Conservation (phyloP, 1,139 yeast genomes). For the Geotrichum histeridarum region DNA sequence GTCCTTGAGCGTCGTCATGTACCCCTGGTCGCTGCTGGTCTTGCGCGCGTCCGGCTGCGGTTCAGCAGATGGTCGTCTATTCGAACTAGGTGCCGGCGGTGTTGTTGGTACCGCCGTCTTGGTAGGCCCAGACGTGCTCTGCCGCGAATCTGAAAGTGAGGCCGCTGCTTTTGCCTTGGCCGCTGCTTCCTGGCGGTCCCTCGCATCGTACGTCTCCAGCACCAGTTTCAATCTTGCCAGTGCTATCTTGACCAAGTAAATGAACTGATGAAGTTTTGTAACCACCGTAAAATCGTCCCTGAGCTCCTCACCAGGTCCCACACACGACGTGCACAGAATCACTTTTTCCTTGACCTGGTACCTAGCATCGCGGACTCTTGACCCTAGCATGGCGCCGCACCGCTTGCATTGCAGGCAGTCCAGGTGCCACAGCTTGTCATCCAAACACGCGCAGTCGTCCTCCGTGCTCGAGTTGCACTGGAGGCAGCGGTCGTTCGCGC, state of each 20-base stretch:
- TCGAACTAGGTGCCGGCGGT: conserved; percentile 10
- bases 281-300: conserved; percentile 57
- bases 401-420: conserved; percentile 61
- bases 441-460: conserved; percentile 63
- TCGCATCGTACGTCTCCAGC: conserved; percentile 45
- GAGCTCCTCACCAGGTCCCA: conserved; percentile 43
- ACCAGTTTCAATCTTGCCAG: conserved; percentile 70
- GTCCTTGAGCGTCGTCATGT: conserved; percentile 67
- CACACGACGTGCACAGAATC: conserved; percentile 55
- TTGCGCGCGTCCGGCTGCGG: not conserved
- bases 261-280: conserved; percentile 65
- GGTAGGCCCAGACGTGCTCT: not conserved
- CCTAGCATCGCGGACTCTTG: conserved; percentile 42
- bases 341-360: conserved; percentile 39
- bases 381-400: conserved; percentile 20
- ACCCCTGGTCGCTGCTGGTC: conserved; percentile 42
- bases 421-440: conserved; percentile 73
- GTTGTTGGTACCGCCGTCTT: not conserved
- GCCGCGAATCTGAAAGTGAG: not conserved
- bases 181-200: conserved; percentile 21
- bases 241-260: conserved; percentile 77
- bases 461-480: conserved; percentile 74
- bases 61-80: not conserved
- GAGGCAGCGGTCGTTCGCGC: conserved; percentile 74
- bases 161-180: not conserved